Evolutionary conservation across 768 basidiomycete species (phyloP).

Genomic region (Termitomyces sp.): DNA sequence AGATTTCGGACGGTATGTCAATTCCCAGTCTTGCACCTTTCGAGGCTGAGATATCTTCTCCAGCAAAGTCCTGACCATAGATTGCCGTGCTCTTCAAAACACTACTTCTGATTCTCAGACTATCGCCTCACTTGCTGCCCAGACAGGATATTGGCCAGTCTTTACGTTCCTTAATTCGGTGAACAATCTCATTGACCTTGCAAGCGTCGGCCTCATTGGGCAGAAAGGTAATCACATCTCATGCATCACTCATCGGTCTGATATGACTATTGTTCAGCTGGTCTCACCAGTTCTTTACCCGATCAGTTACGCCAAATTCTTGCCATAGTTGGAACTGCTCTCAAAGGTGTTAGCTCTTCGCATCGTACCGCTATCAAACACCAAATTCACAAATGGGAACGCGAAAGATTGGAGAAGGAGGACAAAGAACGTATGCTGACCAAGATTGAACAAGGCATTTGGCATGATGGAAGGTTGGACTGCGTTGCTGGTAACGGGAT

Average conservation of each 20-base stretch:
- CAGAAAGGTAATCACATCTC: slow-evolving; percentile 61
- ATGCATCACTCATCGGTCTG: background rate
- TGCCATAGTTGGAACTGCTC: slow-evolving; percentile 65
- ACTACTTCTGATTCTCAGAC: slow-evolving; percentile 64
- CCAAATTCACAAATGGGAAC: slow-evolving; percentile 30
- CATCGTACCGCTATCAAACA: slow-evolving; percentile 40
- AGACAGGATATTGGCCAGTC: slow-evolving; percentile 87
- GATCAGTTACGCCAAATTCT: slow-evolving; percentile 86
- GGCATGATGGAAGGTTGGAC: slow-evolving; percentile 87
- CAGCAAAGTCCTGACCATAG: slow-evolving; percentile 74
- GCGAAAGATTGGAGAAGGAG: slow-evolving; percentile 29
- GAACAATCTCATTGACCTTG: slow-evolving; percentile 85
- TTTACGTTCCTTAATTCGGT: slow-evolving; percentile 82
- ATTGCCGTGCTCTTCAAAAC: slow-evolving; percentile 73
- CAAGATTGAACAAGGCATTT: slow-evolving; percentile 56
- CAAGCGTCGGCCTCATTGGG: slow-evolving; percentile 89
- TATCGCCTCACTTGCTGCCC: slow-evolving; percentile 61
- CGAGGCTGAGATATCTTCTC: background rate
- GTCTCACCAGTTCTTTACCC: slow-evolving; percentile 70
- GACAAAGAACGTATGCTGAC: slow-evolving; percentile 34
- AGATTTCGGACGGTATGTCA: slow-evolving; percentile 45
- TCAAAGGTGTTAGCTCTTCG: slow-evolving; percentile 56
- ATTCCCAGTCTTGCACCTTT: background rate
- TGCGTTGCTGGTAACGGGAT: slow-evolving; percentile 81
- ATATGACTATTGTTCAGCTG: slow-evolving; percentile 44